Evolutionary conservation across 768 basidiomycete species (phyloP), one percentile per base, ranked within the genome.

Genomic region (Mycena pura): DNA sequence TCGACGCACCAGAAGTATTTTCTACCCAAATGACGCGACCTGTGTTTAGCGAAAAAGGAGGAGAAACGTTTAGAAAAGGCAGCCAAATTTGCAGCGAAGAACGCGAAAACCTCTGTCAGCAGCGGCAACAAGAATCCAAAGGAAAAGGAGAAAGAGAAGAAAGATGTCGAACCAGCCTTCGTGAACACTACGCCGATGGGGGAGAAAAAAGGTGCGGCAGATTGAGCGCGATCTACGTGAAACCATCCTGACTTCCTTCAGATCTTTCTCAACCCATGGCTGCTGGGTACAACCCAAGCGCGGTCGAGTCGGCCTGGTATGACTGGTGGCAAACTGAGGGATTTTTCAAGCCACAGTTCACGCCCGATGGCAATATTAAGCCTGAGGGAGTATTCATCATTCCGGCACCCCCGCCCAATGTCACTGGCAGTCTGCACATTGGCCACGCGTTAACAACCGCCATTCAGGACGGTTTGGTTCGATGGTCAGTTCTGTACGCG

Each of bases 281-380:
- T 1, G 81, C 84, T n/a, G 93, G 92, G 4, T 99, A 99, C 78
- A 95, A 99, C 73, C 96, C 97, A 8, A 89, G 92, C 64, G 92
- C 92, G 31, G 91, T 99, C 59, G 96, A 99, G 72, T 82, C 95
- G 0, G 89, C 94, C 2, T 98, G 97, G 94, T 99, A 99, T 68
- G 94, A 96, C 68, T 99, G 97, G 97, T 98, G 96, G 96, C 81
- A 87, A 34, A 84, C 86, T 3, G 84, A 95, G 69, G 96, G 94
- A 5, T 96, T 90, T 81, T 97, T 96, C 85, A 85, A 87, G 66
- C 95, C 96, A 3, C 82, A 85, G 59, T 76, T 84, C 15, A 81
- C 80, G 0, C 70, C 81, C 0, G 82, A 90, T 50, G 88, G 87
- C 11, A 78, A 84, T 15, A 74, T 80, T 48, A 86, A 87, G 49